Percentiles rank a stretch among this genome's conserved stretches.
phyloP scores from a whole-genome alignment of 2,329 filamentous ascomycete species.

The Talaromyces rugulosus region DNA sequence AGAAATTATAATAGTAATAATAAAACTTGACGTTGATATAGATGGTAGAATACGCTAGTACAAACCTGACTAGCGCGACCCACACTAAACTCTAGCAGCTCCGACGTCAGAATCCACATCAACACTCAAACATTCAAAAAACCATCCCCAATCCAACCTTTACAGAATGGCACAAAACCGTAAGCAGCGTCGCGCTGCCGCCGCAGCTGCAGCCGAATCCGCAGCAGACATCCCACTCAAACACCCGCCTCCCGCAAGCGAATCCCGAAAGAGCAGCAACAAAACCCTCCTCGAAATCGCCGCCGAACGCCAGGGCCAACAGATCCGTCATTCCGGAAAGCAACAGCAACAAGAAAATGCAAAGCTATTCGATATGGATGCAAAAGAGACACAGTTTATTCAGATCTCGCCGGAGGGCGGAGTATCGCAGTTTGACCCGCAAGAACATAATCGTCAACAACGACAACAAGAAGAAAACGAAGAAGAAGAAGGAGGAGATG shows the following conservation, averaged over 20 bases:
- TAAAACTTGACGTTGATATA: not conserved
- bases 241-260: constrained; percentile 19
- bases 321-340: not conserved
- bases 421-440: constrained; percentile 26
- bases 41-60: not conserved
- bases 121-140: not conserved
- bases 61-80: not conserved
- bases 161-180: constrained; percentile 22
- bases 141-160: not conserved
- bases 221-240: constrained; percentile 28
- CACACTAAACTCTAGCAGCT: not conserved
- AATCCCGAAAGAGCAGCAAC: constrained; percentile 3
- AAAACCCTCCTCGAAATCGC: constrained; percentile 45
- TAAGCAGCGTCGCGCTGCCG: constrained; percentile 37
- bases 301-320: constrained; percentile 33
- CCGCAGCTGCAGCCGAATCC: constrained; percentile 16
- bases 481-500: not conserved
- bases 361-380: constrained; percentile 10
- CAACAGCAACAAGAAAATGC: constrained; percentile 21
- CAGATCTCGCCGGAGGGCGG: constrained; percentile 18
- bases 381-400: constrained; percentile 27
- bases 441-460: constrained; percentile 10
- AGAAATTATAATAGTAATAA: too few relatives aligned
- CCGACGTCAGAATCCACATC: not conserved
- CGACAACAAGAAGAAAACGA: not conserved